Base-by-base conservation (phyloP, 805 yeast genomes). In the Wickerhamiella shivajii region DNA sequence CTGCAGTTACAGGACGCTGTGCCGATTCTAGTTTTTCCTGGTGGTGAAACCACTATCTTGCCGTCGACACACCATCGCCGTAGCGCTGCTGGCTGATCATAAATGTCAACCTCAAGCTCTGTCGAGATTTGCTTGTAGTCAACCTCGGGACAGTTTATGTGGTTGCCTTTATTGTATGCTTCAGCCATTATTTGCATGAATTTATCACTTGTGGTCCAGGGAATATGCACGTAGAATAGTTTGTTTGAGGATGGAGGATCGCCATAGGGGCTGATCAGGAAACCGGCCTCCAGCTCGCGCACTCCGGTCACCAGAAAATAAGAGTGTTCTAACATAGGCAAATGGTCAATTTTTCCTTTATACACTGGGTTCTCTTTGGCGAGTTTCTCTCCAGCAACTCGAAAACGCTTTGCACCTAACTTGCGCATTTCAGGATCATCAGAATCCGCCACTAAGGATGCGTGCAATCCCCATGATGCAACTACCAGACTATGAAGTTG, bases 401-500 rank as follows among this genome's bases (percentile, higher is more conserved):
- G 57, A 53, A 85, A 85, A 35, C 93, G 56, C 26, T 70, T 69
- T 5, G 61, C 46, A 2, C 93, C 95, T 39, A 64, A 59, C 31
- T 61, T 61, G 18, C 84, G 61, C 51, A 77, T 56, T 43, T 75
- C 77, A 0, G 75, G 72, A 0, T 73, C 62, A 42, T 81, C 87
- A 33, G 85, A 71, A 37, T 77, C 77, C 19, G 85, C 85, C 2
- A 85, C 84, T 31, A 85, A 54, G 3, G 84, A 69, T 2, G 95
- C 83, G 54, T 85, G 96, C 41, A 83, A 69, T 0, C 77, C 92
- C 80, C 93, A 74, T 0, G 93, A 78, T 0, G 71, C 62, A 7
- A 84, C 92, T 2, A 80, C 80, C 12, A 54, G 29, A 3, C 53
- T 45, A 8, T 42, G 44, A 4, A 40, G 67, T 39, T 47, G 74